These are phyloP conservation scores for Pleurotus tuber-regium DNA, from an alignment of 768 basidiomycete species.

Conservation along the genomic window DNA sequence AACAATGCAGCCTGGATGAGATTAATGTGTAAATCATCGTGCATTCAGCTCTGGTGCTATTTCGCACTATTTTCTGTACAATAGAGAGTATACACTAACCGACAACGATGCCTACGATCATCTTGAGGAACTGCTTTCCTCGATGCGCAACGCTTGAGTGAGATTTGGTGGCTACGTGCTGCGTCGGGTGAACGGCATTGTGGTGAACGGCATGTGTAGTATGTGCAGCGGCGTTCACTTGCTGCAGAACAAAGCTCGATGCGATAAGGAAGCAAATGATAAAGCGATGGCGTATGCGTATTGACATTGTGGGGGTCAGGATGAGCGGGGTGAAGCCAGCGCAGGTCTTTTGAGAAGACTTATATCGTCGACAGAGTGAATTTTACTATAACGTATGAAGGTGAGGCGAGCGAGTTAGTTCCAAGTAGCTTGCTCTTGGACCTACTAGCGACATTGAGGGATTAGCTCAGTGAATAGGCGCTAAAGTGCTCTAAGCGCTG, in stretches of 20 bases:
- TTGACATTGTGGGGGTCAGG: not conserved
- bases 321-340: not conserved
- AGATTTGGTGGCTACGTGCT: not conserved
- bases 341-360: not conserved
- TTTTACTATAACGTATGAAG: not conserved
- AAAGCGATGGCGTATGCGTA: not conserved
- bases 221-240: not conserved
- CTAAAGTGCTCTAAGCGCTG: too few species aligned
- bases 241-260: not conserved
- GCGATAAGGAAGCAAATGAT: conserved; percentile 1
- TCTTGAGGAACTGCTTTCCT: conserved; percentile 8
- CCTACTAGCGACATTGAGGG: too few species aligned
- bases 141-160: not conserved
- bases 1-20: not conserved
- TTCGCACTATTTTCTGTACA: too few species aligned
- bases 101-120: conserved; percentile 2
- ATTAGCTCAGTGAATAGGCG: too few species aligned
- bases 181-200: not conserved
- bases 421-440: not conserved
- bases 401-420: not conserved
- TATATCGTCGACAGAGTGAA: not conserved
- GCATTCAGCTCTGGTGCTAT: too few species aligned
- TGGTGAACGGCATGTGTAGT: not conserved
- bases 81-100: not conserved
- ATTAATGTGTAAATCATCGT: not conserved